Evolutionary conservation across 2,329 filamentous ascomycete species (phyloP).

Genomic region (Colletotrichum sp.): DNA sequence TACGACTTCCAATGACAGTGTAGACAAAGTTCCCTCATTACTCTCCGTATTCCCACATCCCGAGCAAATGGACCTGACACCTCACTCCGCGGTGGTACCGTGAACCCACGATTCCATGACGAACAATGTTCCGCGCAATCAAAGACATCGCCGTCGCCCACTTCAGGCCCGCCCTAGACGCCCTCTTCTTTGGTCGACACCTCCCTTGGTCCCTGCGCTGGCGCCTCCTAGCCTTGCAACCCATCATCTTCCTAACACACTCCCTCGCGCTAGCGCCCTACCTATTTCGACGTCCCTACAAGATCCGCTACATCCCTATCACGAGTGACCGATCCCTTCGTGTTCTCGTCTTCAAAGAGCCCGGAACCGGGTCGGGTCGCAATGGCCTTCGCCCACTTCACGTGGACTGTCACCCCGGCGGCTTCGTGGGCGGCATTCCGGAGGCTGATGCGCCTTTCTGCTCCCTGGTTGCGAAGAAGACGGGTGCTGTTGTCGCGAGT

Average conservation of each 20-base stretch:
- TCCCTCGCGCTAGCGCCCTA: conserved; percentile 38
- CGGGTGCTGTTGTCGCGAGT: conserved; percentile 50
- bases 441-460: conserved; percentile 42
- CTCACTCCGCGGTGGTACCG: neutral
- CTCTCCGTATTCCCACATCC: neutral
- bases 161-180: conserved; percentile 34
- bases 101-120: neutral
- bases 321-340: conserved; percentile 28
- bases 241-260: conserved; percentile 41
- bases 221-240: conserved; percentile 48
- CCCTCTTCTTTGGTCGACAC: conserved; percentile 35
- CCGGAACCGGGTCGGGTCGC: conserved; percentile 17
- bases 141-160: conserved; percentile 5
- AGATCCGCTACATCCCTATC: conserved; percentile 37
- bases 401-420: conserved; percentile 48
- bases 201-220: conserved; percentile 45
- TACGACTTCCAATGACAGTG: neutral
- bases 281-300: conserved; percentile 39
- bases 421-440: conserved; percentile 46
- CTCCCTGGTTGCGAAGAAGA: conserved; percentile 36
- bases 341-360: conserved; percentile 38
- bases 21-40: neutral
- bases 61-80: too few species aligned
- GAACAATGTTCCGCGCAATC: neutral
- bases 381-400: conserved; percentile 41